These are phyloP conservation scores for Apiospora kogelbergensis DNA, from an alignment of 2,329 filamentous ascomycete species.

Conservation along the genomic window DNA sequence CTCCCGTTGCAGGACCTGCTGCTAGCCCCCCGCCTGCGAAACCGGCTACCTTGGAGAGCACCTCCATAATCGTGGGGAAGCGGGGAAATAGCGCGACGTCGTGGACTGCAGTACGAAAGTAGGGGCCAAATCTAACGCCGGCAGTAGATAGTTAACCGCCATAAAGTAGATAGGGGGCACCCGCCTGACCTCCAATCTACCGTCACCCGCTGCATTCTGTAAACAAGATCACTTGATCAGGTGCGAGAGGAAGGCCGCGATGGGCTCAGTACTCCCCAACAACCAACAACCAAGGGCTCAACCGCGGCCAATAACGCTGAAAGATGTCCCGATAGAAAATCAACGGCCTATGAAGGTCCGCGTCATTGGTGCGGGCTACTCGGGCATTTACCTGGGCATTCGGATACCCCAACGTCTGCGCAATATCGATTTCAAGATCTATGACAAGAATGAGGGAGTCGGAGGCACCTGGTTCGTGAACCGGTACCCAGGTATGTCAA, in stretches of 20 bases:
- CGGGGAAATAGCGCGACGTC: background rate
- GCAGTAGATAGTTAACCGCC: no score
- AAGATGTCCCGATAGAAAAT: conserved; percentile 28
- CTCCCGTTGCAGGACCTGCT: no score
- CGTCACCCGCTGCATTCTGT: background rate
- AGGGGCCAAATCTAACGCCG: background rate
- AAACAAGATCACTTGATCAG: background rate
- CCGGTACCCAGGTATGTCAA: conserved; percentile 34
- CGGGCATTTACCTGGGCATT: conserved; percentile 34
- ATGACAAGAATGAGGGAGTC: conserved; percentile 33
- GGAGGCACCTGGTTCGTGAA: conserved; percentile 41
- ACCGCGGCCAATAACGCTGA: conserved; percentile 20
- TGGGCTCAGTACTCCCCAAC: background rate
- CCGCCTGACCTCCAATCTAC: background rate
- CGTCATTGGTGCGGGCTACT: conserved; percentile 35
- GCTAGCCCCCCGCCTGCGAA: background rate
- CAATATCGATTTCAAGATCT: conserved; percentile 34
- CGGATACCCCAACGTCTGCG: conserved; percentile 33
- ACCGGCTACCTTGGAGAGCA: background rate
- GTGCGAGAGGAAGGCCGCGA: background rate
- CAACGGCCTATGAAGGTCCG: conserved; percentile 35
- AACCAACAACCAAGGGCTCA: background rate
- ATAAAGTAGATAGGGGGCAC: background rate
- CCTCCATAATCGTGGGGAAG: background rate
- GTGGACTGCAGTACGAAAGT: background rate